Percentiles rank a stretch among this genome's conserved stretches.
phyloP scores from a whole-genome alignment of 345 rosid genomes.

The Limnanthes douglasii region DNA sequence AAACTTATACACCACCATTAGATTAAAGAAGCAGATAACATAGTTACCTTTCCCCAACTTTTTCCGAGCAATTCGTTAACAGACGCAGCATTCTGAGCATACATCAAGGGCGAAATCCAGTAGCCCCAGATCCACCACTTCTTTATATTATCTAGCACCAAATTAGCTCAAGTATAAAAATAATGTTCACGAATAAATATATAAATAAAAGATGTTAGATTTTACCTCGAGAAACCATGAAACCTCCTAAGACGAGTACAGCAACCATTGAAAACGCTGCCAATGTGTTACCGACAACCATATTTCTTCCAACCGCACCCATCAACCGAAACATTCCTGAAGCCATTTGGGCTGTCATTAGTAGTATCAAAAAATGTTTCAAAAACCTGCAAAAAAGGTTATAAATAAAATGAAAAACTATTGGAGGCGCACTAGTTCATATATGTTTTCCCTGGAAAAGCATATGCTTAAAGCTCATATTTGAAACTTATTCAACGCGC shows the following conservation, averaged over 20 bases:
- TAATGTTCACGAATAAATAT: too few relatives aligned
- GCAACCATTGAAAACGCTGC: too few relatives aligned
- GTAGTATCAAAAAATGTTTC: slow-evolving; percentile 23
- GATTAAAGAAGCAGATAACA: too few relatives aligned
- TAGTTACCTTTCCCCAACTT: slow-evolving; percentile 29
- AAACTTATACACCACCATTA: slow-evolving; percentile 1
- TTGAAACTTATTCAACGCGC: too few relatives aligned
- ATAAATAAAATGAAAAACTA: neutral
- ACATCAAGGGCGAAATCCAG: slow-evolving; percentile 64
- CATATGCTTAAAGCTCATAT: too few relatives aligned
- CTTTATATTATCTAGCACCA: slow-evolving; percentile 37
- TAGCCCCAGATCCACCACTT: slow-evolving; percentile 60
- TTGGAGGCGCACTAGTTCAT: too few relatives aligned
- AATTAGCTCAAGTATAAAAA: too few relatives aligned
- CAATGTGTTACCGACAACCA: slow-evolving; percentile 23
- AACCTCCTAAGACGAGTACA: too few relatives aligned
- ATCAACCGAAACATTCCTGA: slow-evolving; percentile 27
- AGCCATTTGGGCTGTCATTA: slow-evolving; percentile 24
- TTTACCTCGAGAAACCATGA: too few relatives aligned
- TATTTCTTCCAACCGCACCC: slow-evolving; percentile 23
- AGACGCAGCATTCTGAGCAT: slow-evolving; percentile 32
- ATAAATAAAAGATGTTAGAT: too few relatives aligned
- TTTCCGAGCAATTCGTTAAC: slow-evolving; percentile 42
- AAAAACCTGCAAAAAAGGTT: slow-evolving; percentile 14
- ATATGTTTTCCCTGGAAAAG: too few relatives aligned